Percentiles rank a stretch among this genome's conserved stretches.
phyloP scores from a whole-genome alignment of 2,329 filamentous ascomycete species.

The Graphilbum fragrans region DNA sequence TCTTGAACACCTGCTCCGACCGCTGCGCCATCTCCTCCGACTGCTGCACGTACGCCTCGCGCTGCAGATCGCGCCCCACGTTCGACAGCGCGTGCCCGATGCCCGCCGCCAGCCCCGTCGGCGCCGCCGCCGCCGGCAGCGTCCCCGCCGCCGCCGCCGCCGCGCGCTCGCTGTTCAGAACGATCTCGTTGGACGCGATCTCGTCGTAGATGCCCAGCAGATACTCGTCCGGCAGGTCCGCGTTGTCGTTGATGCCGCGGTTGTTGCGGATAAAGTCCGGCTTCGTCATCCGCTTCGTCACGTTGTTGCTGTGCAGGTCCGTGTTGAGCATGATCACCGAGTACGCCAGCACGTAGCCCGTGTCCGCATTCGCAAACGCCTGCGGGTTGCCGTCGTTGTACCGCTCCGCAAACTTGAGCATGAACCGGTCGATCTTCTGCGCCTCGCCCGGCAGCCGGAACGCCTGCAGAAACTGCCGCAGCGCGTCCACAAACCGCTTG shows the following conservation, averaged over 20 bases:
- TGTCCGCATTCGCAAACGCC: constrained; percentile 95
- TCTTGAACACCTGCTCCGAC: constrained; percentile 81
- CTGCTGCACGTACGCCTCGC: constrained; percentile 87
- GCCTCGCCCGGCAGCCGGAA: constrained; percentile 93
- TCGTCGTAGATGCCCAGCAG: constrained; percentile 83
- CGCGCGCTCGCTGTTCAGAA: constrained; percentile 83
- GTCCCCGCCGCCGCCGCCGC: constrained; percentile 70
- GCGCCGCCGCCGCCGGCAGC: constrained; percentile 32
- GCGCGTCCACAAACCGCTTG: constrained; percentile 81
- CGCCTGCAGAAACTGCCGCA: constrained; percentile 84
- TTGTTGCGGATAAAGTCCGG: constrained; percentile 99
- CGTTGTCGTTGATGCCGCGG: constrained; percentile 91
- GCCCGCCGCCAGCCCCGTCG: constrained; percentile 62
- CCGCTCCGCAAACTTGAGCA: constrained; percentile 96
- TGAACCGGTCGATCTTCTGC: constrained; percentile 98
- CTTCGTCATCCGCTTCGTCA: constrained; percentile 78
- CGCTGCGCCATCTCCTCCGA: constrained; percentile 78
- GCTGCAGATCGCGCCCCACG: constrained; percentile 79
- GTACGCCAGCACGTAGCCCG: constrained; percentile 89
- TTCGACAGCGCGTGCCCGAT: constrained; percentile 85
- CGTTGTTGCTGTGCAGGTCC: constrained; percentile 82
- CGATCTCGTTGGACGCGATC: constrained; percentile 83
- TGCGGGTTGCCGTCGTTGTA: constrained; percentile 94
- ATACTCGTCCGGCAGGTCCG: constrained; percentile 87
- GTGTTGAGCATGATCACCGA: constrained; percentile 96